Conservation (phyloP, 306 rosid species). For the Glycine latifolia region DNA sequence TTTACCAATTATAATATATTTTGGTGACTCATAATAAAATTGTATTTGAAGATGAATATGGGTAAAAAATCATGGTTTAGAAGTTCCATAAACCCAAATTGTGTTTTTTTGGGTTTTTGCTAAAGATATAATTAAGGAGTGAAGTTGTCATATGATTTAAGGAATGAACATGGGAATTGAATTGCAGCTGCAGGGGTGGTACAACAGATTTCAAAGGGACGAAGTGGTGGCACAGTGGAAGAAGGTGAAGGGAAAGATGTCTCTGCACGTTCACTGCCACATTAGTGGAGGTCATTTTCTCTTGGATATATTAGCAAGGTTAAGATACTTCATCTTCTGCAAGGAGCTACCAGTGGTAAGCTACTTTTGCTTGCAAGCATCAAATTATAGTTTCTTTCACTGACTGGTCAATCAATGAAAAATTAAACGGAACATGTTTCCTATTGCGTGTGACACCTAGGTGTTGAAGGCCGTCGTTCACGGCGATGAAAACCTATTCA, state of each 20-base stretch:
- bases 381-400: too few relatives aligned
- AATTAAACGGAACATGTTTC: background rate
- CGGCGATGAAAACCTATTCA: constrained; percentile 71
- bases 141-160: too few relatives aligned
- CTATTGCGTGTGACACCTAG: constrained; percentile 36
- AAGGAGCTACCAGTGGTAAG: constrained; percentile 91
- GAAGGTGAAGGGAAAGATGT: constrained; percentile 86
- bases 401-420: too few relatives aligned
- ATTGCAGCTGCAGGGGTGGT: constrained; percentile 95
- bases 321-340: constrained; percentile 83
- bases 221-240: constrained; percentile 95
- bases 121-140: too few relatives aligned
- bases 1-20: too few relatives aligned
- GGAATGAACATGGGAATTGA: background rate
- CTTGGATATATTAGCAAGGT: constrained; percentile 71
- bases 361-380: background rate
- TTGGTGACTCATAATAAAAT: background rate
- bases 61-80: too few relatives aligned
- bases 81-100: too few relatives aligned
- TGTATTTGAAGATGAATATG: background rate
- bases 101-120: too few relatives aligned
- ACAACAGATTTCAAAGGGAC: constrained; percentile 87
- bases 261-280: constrained; percentile 94
- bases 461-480: constrained; percentile 86
- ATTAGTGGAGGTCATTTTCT: constrained; percentile 94